Conservation (phyloP, 495 filamentous ascomycete genomes). For the Talaromyces wortmannii region DNA sequence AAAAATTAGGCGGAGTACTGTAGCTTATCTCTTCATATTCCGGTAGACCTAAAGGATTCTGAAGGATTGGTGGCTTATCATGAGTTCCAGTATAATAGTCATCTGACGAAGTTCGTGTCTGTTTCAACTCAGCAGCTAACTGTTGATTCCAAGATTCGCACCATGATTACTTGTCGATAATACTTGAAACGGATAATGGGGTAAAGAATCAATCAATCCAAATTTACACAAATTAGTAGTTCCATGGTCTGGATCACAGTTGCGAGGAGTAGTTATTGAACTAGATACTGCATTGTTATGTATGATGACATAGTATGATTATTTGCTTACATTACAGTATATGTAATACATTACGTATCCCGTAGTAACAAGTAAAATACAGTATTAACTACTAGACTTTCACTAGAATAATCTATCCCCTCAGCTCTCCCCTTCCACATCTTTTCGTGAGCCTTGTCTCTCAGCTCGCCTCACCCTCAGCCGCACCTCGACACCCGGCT, state of each 20-base stretch:
- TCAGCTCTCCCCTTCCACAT: too few relatives aligned
- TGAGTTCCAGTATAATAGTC: background rate
- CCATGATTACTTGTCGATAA: background rate
- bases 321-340: background rate
- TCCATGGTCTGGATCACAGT: background rate
- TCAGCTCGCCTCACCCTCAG: too few relatives aligned
- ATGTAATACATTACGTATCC: background rate
- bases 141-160: background rate
- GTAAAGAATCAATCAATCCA: background rate
- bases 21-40: background rate
- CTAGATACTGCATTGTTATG: background rate
- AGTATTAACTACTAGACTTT: background rate
- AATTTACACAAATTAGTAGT: background rate
- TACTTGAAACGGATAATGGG: background rate
- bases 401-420: background rate
- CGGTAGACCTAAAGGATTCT: background rate
- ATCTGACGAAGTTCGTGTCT: background rate
- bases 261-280: background rate
- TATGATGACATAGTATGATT: background rate
- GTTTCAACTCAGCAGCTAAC: background rate
- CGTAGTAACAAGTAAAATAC: background rate
- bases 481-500: background rate
- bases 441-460: too few relatives aligned
- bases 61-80: background rate
- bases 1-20: background rate